phyloP scores from a whole-genome alignment of 2,329 filamentous ascomycete genomes.

The Fusarium sp. region DNA sequence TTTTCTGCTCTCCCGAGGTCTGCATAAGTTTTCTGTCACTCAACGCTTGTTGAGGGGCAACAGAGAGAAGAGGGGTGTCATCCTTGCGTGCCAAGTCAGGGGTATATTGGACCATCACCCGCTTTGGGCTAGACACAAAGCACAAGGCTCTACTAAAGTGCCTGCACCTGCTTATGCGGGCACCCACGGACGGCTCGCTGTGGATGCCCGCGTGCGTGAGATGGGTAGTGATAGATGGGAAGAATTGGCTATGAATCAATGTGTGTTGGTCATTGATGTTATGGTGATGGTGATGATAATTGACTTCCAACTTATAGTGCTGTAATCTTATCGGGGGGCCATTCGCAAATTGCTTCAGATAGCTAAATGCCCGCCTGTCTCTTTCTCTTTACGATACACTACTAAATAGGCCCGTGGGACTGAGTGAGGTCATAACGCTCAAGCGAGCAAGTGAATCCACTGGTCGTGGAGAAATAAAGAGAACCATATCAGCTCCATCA shows the following conservation, averaged over 20 bases:
- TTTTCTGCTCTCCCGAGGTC: background rate
- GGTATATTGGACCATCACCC: constrained; percentile 37
- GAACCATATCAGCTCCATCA: constrained; percentile 34
- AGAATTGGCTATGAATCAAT: constrained; percentile 10
- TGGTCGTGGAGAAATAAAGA: constrained; percentile 20
- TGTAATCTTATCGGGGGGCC: background rate
- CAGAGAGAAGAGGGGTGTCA: constrained; percentile 16
- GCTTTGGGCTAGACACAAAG: constrained; percentile 32
- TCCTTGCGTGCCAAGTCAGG: constrained; percentile 39
- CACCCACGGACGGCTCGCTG: constrained; percentile 36
- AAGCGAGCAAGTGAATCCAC: constrained; percentile 26
- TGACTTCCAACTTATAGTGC: background rate
- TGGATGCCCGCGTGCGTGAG: constrained; percentile 29
- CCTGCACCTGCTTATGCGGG: constrained; percentile 42
- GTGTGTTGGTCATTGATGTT: background rate
- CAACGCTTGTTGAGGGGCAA: constrained; percentile 26
- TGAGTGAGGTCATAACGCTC: constrained; percentile 38
- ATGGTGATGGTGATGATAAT: background rate
- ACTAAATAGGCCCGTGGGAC: constrained; percentile 12
- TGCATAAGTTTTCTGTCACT: constrained; percentile 16
- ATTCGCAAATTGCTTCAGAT: constrained; percentile 4
- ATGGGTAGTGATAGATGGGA: constrained; percentile 23
- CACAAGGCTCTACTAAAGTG: constrained; percentile 43
- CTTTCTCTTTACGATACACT: background rate
- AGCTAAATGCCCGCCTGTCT: background rate